Percentiles rank a stretch among this genome's conserved stretches.
Evolutionary conservation across 345 rosid genomes (phyloP).

Genomic region (Excoecaria agallocha): DNA sequence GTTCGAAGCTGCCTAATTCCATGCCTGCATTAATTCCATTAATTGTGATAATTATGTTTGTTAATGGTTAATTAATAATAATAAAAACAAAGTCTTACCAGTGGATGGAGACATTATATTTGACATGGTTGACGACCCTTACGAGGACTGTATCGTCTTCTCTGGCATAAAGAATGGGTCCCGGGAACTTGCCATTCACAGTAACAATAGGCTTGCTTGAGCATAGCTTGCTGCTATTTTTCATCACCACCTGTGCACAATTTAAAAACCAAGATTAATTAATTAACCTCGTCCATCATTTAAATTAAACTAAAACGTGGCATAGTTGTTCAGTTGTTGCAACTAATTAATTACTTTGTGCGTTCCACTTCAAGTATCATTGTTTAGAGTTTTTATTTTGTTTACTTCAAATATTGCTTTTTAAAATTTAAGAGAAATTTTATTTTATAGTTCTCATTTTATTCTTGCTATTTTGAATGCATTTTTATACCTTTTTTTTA

Average conservation of each 20-base stretch:
- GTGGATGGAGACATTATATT: conserved; percentile 61
- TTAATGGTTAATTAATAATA: neutral
- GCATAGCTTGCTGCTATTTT: conserved; percentile 37
- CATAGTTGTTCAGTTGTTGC: neutral
- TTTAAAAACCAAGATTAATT: neutral
- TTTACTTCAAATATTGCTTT: no score
- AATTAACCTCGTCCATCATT: neutral
- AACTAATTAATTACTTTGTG: neutral
- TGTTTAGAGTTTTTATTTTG: no score
- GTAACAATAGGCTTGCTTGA: conserved; percentile 43
- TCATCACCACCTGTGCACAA: conserved; percentile 38
- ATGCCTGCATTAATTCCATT: conserved; percentile 44
- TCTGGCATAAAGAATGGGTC: conserved; percentile 52
- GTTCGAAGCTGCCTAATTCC: conserved; percentile 68
- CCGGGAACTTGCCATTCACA: conserved; percentile 47
- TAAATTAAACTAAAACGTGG: neutral
- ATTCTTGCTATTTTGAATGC: no score
- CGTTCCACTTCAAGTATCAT: no score
- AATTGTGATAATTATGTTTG: neutral
- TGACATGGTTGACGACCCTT: conserved; percentile 54
- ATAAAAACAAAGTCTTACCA: conserved; percentile 36
- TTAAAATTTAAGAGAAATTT: no score
- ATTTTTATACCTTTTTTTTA: no score
- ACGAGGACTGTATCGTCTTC: conserved; percentile 56
- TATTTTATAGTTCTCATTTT: no score